phyloP scores from a whole-genome alignment of 2,329 filamentous ascomycete genomes.

The Paecilomyces sp. region DNA sequence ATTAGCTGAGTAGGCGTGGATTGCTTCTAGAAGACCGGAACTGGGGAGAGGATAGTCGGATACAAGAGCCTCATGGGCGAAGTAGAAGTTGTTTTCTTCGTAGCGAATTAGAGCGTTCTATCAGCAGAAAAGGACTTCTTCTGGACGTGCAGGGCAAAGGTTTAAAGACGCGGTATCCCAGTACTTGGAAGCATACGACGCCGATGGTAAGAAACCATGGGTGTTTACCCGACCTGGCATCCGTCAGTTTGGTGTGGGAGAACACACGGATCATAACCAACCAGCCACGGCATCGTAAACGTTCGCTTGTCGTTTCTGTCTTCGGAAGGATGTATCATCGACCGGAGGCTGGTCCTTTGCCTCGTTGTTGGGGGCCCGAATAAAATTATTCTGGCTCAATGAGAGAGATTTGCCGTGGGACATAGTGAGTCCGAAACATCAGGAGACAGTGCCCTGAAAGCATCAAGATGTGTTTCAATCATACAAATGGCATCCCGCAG shows the following conservation, averaged over 20 bases:
- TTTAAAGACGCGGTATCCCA: conserved; percentile 29
- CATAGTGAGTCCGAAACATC: conserved; percentile 4
- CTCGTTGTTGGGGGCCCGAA: conserved; percentile 6
- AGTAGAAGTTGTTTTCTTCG: conserved; percentile 48
- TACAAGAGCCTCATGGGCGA: conserved; percentile 42
- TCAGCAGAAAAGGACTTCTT: conserved; percentile 52
- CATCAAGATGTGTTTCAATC: too few species aligned
- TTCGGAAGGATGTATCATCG: conserved; percentile 4
- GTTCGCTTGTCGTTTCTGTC: conserved; percentile 33
- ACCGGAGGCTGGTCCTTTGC: conserved; percentile 6
- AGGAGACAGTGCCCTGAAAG: too few species aligned
- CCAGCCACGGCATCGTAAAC: conserved; percentile 55
- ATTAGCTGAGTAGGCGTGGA: conserved; percentile 52
- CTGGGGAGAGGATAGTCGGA: conserved; percentile 41
- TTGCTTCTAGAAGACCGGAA: conserved; percentile 49
- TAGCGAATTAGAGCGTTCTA: conserved; percentile 44
- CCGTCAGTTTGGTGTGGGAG: conserved; percentile 6
- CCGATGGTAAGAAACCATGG: conserved; percentile 20
- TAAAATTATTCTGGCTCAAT: conserved; percentile 12
- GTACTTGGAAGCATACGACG: conserved; percentile 16
- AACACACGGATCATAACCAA: conserved; percentile 14
- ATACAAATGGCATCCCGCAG: too few species aligned
- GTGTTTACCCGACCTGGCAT: conserved; percentile 40
- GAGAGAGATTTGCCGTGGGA: conserved; percentile 14
- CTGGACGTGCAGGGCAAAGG: conserved; percentile 41